These are phyloP conservation scores for Pyrenochaeta sp. DNA, from an alignment of 2,329 filamentous ascomycete species.

Conservation along the genomic window DNA sequence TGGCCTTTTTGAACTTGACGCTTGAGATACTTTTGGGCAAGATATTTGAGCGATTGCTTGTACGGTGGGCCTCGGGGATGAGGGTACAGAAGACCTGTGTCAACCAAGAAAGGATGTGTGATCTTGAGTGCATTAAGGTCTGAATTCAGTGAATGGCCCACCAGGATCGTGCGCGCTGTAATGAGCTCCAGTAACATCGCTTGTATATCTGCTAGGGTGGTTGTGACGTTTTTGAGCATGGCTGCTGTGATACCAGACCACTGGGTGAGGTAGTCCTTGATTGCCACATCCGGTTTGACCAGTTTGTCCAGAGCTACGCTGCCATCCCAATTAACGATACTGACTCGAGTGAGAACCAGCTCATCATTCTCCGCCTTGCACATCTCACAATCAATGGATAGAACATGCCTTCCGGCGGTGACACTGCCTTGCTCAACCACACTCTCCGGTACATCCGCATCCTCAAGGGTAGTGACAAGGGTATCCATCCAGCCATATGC, in stretches of 20 bases:
- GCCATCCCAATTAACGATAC: conserved; percentile 85
- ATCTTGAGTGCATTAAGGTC: conserved; percentile 85
- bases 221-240: conserved; percentile 83
- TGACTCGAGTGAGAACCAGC: conserved; percentile 87
- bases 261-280: conserved; percentile 89
- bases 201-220: conserved; percentile 84
- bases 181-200: conserved; percentile 75
- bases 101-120: conserved; percentile 90
- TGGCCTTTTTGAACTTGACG: conserved; percentile 86
- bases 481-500: conserved; percentile 85
- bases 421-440: conserved; percentile 82
- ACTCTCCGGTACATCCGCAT: conserved; percentile 71
- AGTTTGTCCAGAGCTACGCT: conserved; percentile 84
- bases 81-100: conserved; percentile 88
- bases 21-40: conserved; percentile 83
- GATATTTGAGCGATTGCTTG: conserved; percentile 89
- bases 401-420: conserved; percentile 78
- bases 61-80: conserved; percentile 88
- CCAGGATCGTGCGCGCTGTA: conserved; percentile 73
- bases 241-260: conserved; percentile 89
- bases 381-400: conserved; percentile 97
- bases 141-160: conserved; percentile 83
- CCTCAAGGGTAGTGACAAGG: conserved; percentile 68
- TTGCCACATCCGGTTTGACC: conserved; percentile 87
- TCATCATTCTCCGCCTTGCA: conserved; percentile 82